A percentile compares a stretch with the other conserved stretches of the same genome.
Evolutionary conservation across 441 rosid species (phyloP).

Genomic region (Kokia cookei): DNA sequence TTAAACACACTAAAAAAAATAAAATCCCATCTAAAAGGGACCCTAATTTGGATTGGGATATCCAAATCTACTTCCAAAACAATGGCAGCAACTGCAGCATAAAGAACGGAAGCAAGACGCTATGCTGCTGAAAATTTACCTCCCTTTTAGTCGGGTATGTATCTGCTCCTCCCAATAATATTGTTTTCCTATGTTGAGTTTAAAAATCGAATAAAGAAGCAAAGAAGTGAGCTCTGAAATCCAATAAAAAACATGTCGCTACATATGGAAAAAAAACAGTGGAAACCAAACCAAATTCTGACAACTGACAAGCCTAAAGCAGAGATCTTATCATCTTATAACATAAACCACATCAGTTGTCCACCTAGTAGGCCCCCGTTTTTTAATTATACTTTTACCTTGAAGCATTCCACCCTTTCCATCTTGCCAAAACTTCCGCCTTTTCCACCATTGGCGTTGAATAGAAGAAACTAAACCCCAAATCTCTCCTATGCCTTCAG

Average conservation of each 20-base stretch:
- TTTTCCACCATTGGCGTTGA: slow-evolving; percentile 14
- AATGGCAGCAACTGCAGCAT: too few relatives aligned
- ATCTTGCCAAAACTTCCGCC: slow-evolving; percentile 10
- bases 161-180: too few relatives aligned
- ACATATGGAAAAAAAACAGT: not conserved
- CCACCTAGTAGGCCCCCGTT: not conserved
- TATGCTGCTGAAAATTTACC: too few relatives aligned
- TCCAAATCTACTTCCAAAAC: too few relatives aligned
- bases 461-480: slow-evolving; percentile 3
- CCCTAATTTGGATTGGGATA: too few relatives aligned
- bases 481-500: not conserved
- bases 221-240: not conserved
- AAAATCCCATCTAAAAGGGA: too few relatives aligned
- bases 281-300: too few relatives aligned
- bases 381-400: not conserved
- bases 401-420: not conserved
- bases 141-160: too few relatives aligned
- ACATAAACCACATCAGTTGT: not conserved
- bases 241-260: not conserved
- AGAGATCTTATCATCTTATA: not conserved
- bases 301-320: not conserved
- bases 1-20: too few relatives aligned
- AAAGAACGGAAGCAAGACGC: too few relatives aligned
- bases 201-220: not conserved
- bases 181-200: too few relatives aligned